Evolutionary conservation across 768 basidiomycete species (phyloP).

Genomic region (Neoboletus magnificus): DNA sequence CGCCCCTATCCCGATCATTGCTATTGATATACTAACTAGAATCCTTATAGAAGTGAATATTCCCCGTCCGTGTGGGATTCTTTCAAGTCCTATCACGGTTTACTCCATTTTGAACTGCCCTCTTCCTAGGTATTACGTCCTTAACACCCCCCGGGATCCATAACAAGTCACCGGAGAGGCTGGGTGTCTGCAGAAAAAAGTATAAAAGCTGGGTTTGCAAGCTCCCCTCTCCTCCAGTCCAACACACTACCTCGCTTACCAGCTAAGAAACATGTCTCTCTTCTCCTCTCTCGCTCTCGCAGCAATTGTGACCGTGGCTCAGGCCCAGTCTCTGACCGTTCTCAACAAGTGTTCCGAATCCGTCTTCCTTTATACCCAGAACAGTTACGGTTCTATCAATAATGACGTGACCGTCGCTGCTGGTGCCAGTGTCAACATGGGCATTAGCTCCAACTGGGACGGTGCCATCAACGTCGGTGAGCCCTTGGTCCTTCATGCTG

Average conservation of each 20-base stretch:
- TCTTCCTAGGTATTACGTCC: neutral
- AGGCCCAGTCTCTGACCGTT: slow-evolving; percentile 31
- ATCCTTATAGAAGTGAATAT: neutral
- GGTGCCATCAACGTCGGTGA: slow-evolving; percentile 31
- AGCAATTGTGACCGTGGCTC: slow-evolving; percentile 17
- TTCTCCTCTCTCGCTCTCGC: slow-evolving; percentile 19
- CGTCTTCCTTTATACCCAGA: slow-evolving; percentile 31
- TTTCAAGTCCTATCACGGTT: neutral
- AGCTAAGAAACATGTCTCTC: slow-evolving; percentile 8
- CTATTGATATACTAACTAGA: too few relatives aligned
- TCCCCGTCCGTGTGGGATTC: neutral
- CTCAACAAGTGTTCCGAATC: slow-evolving; percentile 23
- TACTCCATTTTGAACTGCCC: neutral
- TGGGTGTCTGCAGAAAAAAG: neutral
- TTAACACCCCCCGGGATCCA: neutral
- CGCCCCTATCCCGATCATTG: neutral
- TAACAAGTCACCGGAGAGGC: neutral
- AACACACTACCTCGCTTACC: too few relatives aligned
- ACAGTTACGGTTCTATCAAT: slow-evolving; percentile 23
- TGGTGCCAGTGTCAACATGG: slow-evolving; percentile 27
- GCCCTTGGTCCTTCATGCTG: neutral
- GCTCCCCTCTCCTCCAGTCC: neutral
- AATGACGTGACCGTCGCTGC: slow-evolving; percentile 26
- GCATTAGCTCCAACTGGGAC: slow-evolving; percentile 32
- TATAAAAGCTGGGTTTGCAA: slow-evolving; percentile 11